These are phyloP conservation scores for Botrytis byssoidea DNA, from an alignment of 2,329 filamentous ascomycete species.

Conservation along the genomic window DNA sequence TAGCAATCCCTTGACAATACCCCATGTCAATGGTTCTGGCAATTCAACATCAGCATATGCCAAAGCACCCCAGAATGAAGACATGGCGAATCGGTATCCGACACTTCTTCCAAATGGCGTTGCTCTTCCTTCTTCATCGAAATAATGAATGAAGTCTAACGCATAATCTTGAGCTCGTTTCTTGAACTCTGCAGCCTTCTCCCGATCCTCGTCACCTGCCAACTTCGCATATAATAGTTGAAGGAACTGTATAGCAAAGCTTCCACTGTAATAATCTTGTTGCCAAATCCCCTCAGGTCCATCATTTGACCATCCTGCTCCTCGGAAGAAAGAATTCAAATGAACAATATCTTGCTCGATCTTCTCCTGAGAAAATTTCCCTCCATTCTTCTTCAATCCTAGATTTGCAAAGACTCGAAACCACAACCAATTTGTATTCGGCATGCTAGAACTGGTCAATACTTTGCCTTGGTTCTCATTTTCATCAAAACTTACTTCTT, in stretches of 20 bases:
- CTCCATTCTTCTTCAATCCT: conserved; percentile 72
- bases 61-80: conserved; percentile 77
- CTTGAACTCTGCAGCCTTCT: conserved; percentile 66
- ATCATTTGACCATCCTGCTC: conserved; percentile 79
- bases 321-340: conserved; percentile 78
- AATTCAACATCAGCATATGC: conserved; percentile 74
- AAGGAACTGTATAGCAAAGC: conserved; percentile 78
- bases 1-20: conserved; percentile 74
- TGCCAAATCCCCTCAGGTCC: conserved; percentile 76
- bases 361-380: conserved; percentile 65
- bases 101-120: conserved; percentile 77
- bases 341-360: conserved; percentile 75
- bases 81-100: conserved; percentile 82
- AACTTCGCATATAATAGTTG: conserved; percentile 76
- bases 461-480: neutral
- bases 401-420: conserved; percentile 83
- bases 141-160: conserved; percentile 72
- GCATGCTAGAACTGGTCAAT: conserved; percentile 63
- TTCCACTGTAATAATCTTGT: conserved; percentile 84
- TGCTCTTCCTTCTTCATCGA: conserved; percentile 66
- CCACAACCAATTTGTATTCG: conserved; percentile 70
- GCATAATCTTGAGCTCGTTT: conserved; percentile 65
- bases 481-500: conserved; percentile 55
- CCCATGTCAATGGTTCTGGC: conserved; percentile 71
- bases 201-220: conserved; percentile 63